phyloP scores from a whole-genome alignment of 2,329 filamentous ascomycete genomes.

The Apiospora rasikravindrae region DNA sequence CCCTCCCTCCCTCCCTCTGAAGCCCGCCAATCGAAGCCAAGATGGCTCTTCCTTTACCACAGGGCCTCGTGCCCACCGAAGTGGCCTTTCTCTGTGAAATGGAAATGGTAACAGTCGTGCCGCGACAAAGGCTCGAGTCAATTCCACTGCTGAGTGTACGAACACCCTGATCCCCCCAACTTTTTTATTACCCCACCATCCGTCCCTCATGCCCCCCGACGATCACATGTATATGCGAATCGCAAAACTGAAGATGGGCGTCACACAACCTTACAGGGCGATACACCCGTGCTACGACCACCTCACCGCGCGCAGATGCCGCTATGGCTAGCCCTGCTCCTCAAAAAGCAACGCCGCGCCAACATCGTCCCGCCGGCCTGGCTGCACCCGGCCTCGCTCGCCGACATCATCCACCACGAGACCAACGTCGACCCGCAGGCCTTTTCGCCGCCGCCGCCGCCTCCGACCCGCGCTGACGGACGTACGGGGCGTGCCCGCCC shows the following conservation, averaged over 20 bases:
- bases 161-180: constrained; percentile 32
- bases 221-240: background rate
- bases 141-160: constrained; percentile 85
- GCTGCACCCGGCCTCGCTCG: constrained; percentile 79
- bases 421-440: constrained; percentile 71
- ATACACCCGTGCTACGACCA: constrained; percentile 76
- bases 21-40: background rate
- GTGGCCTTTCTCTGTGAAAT: constrained; percentile 96
- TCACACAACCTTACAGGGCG: constrained; percentile 63
- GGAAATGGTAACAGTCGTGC: constrained; percentile 92
- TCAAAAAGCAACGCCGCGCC: constrained; percentile 91
- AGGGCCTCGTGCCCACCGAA: constrained; percentile 79
- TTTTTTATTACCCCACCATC: constrained; percentile 25
- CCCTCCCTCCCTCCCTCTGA: background rate
- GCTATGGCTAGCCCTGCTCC: constrained; percentile 91
- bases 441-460: constrained; percentile 79
- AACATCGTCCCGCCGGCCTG: constrained; percentile 92
- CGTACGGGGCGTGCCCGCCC: constrained; percentile 46
- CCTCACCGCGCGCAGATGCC: constrained; percentile 81
- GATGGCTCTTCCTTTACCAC: constrained; percentile 39
- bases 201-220: background rate
- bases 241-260: background rate
- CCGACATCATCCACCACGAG: constrained; percentile 80
- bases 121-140: constrained; percentile 85
- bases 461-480: constrained; percentile 59